Percentiles rank a stretch among this genome's conserved stretches.
phyloP scores from a whole-genome alignment of 208 protist genomes.

The Leishmania braziliensis region DNA sequence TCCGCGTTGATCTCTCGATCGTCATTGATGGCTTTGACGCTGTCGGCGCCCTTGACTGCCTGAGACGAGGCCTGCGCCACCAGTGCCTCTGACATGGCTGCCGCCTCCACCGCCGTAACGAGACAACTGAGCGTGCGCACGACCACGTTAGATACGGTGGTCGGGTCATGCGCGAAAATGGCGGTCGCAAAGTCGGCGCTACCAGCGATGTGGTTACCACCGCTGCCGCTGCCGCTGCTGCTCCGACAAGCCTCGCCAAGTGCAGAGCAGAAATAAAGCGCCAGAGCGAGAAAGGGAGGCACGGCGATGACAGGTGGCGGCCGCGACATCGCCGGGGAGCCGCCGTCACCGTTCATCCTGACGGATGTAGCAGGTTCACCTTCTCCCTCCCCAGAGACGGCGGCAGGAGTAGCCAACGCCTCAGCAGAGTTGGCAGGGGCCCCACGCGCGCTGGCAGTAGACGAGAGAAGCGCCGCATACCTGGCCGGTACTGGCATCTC shows the following conservation, averaged over 20 bases:
- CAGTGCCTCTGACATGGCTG: neutral
- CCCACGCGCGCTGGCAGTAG: neutral
- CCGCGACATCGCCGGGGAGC: neutral
- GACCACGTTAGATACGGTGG: conserved; percentile 24
- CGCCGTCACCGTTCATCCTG: neutral
- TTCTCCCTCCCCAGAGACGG: neutral
- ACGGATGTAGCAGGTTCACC: neutral
- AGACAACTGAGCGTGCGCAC: conserved; percentile 23
- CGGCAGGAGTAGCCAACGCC: neutral
- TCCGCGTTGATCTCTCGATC: neutral
- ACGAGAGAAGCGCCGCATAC: conserved; percentile 21
- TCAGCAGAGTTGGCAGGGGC: neutral
- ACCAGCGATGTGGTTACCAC: conserved; percentile 14
- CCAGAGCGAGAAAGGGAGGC: conserved; percentile 43
- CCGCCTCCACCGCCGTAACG: conserved; percentile 15
- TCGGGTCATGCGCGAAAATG: conserved; percentile 27
- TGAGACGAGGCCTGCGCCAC: neutral
- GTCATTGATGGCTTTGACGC: neutral
- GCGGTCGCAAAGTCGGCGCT: conserved; percentile 32
- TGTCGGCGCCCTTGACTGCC: neutral
- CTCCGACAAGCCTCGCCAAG: conserved; percentile 24
- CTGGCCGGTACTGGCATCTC: conserved; percentile 12
- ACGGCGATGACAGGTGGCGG: conserved; percentile 21
- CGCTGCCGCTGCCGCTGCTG: conserved; percentile 6
- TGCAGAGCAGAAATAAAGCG: conserved; percentile 40